Percentiles rank a stretch among this genome's conserved stretches.
These are phyloP conservation scores for Kodamaea fukazawae DNA, from an alignment of 805 yeast species.

Conservation along the genomic window DNA sequence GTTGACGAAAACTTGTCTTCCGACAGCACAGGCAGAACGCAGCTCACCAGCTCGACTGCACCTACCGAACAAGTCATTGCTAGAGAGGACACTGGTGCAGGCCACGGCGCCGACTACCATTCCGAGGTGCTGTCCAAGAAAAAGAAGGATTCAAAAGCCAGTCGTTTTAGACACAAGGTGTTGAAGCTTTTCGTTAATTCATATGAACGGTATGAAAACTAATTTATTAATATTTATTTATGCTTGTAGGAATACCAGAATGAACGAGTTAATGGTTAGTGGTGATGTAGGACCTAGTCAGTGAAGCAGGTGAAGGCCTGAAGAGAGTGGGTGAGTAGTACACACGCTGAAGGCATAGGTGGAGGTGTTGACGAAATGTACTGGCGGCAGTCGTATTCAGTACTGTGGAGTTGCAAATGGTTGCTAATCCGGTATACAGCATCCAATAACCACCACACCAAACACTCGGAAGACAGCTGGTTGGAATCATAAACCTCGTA, in stretches of 20 bases:
- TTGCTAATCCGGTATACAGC: too few relatives aligned
- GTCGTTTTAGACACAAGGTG: constrained; percentile 19
- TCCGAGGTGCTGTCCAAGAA: neutral
- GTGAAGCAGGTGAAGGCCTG: too few relatives aligned
- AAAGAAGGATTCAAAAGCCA: constrained; percentile 13
- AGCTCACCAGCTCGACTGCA: constrained; percentile 5
- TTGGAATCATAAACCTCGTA: too few relatives aligned
- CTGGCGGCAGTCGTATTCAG: too few relatives aligned
- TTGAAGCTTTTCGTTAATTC: constrained; percentile 33
- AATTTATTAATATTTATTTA: neutral
- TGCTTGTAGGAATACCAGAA: too few relatives aligned
- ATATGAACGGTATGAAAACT: constrained; percentile 17
- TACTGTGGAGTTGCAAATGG: too few relatives aligned
- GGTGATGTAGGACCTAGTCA: neutral
- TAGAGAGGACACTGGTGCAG: constrained; percentile 1
- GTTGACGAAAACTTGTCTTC: constrained; percentile 2
- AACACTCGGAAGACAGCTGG: too few relatives aligned
- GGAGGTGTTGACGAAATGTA: too few relatives aligned
- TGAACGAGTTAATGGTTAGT: neutral
- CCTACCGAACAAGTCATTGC: constrained; percentile 5
- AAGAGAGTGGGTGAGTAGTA: too few relatives aligned
- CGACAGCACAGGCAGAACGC: neutral
- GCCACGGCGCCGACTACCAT: neutral
- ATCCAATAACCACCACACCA: too few relatives aligned
- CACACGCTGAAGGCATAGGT: too few relatives aligned